These are phyloP conservation scores for Saccharomyces cerevisiae DNA, from an alignment of 805 yeast genomes.

Conservation along the genomic window DNA sequence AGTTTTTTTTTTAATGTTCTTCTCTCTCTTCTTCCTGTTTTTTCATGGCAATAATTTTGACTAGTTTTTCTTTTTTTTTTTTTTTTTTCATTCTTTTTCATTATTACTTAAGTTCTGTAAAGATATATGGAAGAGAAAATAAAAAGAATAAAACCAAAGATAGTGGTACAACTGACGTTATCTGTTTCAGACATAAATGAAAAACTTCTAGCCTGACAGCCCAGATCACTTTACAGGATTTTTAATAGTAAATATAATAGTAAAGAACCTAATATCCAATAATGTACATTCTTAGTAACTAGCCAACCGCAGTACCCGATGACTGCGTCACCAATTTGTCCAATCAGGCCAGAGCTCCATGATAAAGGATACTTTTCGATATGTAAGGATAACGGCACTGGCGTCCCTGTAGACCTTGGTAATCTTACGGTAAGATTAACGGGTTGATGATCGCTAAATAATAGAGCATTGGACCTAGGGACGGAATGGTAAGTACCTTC, in stretches of 20 bases:
- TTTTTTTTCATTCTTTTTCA: not conserved
- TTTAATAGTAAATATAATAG: not conserved
- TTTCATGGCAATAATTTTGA: not conserved
- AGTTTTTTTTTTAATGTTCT: not conserved
- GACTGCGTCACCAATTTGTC: slow-evolving; percentile 12
- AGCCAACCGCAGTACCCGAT: slow-evolving; percentile 27
- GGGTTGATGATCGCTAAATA: slow-evolving; percentile 74
- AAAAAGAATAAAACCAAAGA: not conserved
- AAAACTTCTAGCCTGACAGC: not conserved
- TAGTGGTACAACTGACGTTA: not conserved
- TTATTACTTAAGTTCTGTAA: not conserved
- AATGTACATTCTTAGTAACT: slow-evolving; percentile 6
- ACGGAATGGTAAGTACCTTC: slow-evolving; percentile 44
- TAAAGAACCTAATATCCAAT: slow-evolving; percentile 3
- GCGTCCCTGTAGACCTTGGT: slow-evolving; percentile 26
- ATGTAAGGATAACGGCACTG: not conserved
- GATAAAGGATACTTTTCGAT: not conserved
- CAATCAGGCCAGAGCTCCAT: slow-evolving; percentile 3
- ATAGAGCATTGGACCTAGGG: slow-evolving; percentile 29
- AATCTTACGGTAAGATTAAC: slow-evolving; percentile 48
- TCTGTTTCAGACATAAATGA: not conserved
- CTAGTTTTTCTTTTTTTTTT: not conserved
- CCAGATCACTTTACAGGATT: not conserved
- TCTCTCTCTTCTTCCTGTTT: not conserved
- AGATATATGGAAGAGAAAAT: not conserved